Evolutionary conservation across 2,329 filamentous ascomycete genomes (phyloP).

Genomic region (Paecilomyces fulvus): DNA sequence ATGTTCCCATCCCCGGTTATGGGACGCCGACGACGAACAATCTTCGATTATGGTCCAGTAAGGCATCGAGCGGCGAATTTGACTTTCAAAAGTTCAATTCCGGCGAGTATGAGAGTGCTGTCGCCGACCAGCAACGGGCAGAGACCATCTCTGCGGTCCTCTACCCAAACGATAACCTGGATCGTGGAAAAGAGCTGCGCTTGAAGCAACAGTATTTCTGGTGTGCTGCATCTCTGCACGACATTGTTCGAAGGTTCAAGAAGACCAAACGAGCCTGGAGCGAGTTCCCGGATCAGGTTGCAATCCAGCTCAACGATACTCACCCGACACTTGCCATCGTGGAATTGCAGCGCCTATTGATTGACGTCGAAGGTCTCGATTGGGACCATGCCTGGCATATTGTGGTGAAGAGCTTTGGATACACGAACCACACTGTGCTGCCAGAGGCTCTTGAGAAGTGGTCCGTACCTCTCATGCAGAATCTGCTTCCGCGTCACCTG

Average conservation of each 20-base stretch:
- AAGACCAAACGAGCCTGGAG: slow-evolving; percentile 87
- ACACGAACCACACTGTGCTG: slow-evolving; percentile 97
- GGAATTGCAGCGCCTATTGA: slow-evolving; percentile 83
- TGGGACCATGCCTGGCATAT: slow-evolving; percentile 92
- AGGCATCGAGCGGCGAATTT: slow-evolving; percentile 93
- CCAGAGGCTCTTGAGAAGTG: slow-evolving; percentile 97
- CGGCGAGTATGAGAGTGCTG: slow-evolving; percentile 94
- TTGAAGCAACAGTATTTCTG: slow-evolving; percentile 99
- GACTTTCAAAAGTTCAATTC: slow-evolving; percentile 99
- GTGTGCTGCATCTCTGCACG: slow-evolving; percentile 92
- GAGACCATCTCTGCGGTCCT: slow-evolving; percentile 97
- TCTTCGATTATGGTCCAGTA: slow-evolving; percentile 92
- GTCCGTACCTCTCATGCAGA: slow-evolving; percentile 87
- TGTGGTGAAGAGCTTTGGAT: slow-evolving; percentile 72
- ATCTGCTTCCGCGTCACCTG: slow-evolving; percentile 85
- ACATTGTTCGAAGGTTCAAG: slow-evolving; percentile 97
- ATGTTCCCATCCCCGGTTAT: slow-evolving; percentile 86
- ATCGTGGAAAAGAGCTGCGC: slow-evolving; percentile 91
- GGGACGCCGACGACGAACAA: slow-evolving; percentile 90
- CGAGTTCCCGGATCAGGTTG: slow-evolving; percentile 88
- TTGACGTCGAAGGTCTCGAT: slow-evolving; percentile 81
- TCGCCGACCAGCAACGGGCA: slow-evolving; percentile 96
- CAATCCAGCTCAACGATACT: slow-evolving; percentile 96
- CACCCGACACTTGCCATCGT: slow-evolving; percentile 95
- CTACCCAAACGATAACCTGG: slow-evolving; percentile 96